Conservation (phyloP, 768 basidiomycete genomes). For the Lentinula boryana region DNA sequence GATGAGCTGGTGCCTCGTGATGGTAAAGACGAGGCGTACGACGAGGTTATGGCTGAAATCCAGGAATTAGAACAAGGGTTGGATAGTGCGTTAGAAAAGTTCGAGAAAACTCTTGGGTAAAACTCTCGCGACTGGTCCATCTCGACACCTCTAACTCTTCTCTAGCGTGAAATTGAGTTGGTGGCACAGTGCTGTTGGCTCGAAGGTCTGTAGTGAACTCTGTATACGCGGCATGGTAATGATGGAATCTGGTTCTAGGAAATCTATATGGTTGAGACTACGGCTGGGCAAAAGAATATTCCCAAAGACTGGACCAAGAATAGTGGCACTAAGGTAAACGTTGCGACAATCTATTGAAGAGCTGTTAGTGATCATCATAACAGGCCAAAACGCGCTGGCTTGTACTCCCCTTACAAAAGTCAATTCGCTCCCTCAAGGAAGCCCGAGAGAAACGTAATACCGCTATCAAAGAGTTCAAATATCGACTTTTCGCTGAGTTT, state of each 20-base stretch:
- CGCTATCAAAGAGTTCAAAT: conserved; percentile 80
- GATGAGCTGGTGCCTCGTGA: conserved; percentile 68
- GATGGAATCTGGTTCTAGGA: conserved; percentile 44
- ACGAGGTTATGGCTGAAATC: conserved; percentile 71
- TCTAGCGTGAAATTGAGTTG: conserved; percentile 46
- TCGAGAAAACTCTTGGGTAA: conserved; percentile 66
- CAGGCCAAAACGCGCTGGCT: conserved; percentile 75
- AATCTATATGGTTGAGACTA: conserved; percentile 82
- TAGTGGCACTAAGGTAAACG: conserved; percentile 68
- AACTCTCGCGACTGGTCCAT: conserved; percentile 13
- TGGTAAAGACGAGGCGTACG: conserved; percentile 87
- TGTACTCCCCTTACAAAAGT: conserved; percentile 63
- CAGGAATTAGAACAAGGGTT: conserved; percentile 62
- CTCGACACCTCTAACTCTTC: conserved; percentile 7
- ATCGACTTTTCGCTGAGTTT: conserved; percentile 73
- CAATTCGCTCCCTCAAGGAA: conserved; percentile 84
- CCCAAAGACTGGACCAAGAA: conserved; percentile 83
- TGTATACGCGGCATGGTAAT: not conserved
- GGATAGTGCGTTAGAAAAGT: conserved; percentile 57
- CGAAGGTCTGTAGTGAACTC: conserved; percentile 46
- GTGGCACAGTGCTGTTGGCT: conserved; percentile 79
- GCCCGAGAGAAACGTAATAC: conserved; percentile 82
- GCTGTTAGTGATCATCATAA: not conserved
- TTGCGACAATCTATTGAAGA: not conserved
- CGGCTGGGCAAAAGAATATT: conserved; percentile 51